Evolutionary conservation across 345 rosid genomes (phyloP), one percentile per base, ranked within the genome.

Genomic region (Anastatica hierochuntica): DNA sequence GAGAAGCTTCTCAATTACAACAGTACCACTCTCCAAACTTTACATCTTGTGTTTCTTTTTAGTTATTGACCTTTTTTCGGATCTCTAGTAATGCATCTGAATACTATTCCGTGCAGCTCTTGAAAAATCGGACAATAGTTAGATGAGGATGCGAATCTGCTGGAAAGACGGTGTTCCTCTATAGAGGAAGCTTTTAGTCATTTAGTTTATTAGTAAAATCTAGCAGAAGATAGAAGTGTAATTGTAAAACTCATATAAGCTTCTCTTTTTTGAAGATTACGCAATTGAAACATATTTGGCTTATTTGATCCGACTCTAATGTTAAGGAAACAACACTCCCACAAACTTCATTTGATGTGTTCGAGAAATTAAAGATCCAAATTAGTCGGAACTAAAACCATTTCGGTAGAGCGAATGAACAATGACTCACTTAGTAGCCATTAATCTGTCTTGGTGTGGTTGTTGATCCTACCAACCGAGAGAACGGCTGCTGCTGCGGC

Each of bases 1-100:
- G 98, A 92, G 77, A 92, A 92, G 83, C 98, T 92, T 67, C 81
- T 92, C 58, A 88, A 85, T 76, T 92, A 88, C 73, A 92, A 92
- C 41, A 81, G 98, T 92, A 83, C 61, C n/a, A 44, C 23, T 17
- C 58, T 48, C 64, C 43, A 66, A 44, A 27, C 24, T 21, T 43
- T 45, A 41, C 33, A 29, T 30, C 24, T 30, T 43, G 39, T 42
- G 24, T 14, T 53, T 40, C 7, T 10, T 45, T 7, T 36, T n/a
- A n/a, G n/a, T n/a, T n/a, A n/a, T 9, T 8, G 6, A 58, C 17
- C 10, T 44, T 6, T 54, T 12, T n/a, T 31, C 30, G 11, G 17
- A 6, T 37, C n/a, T n/a, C n/a, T n/a, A n/a, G n/a, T n/a, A n/a
- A n/a, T n/a, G n/a, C n/a, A n/a, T n/a, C n/a, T n/a, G n/a, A n/a